Conservation (phyloP, 129 eudicot genomes). For the Lonicera japonica region DNA sequence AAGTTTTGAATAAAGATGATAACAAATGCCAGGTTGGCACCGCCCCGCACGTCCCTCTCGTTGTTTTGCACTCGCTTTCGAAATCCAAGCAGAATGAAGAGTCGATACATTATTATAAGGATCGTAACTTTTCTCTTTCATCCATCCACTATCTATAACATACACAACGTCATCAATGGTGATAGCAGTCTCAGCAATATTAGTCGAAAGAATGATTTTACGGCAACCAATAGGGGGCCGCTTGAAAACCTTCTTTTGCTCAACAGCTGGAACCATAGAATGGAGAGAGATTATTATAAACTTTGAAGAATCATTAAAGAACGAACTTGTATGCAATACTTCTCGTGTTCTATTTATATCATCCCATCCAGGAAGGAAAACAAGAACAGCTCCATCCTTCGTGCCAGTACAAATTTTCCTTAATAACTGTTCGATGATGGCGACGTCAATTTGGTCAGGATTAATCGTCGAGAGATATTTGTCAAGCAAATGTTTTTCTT, state of each 20-base stretch:
- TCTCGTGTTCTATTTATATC: constrained; percentile 85
- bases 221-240: constrained; percentile 79
- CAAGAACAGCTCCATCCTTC: constrained; percentile 74
- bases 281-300: constrained; percentile 68
- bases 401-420: constrained; percentile 71
- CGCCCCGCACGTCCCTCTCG: constrained; percentile 98
- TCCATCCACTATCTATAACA: constrained; percentile 87
- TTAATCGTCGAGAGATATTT: constrained; percentile 49
- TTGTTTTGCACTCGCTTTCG: constrained; percentile 96
- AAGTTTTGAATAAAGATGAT: constrained; percentile 81
- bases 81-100: constrained; percentile 85
- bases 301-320: constrained; percentile 58
- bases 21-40: constrained; percentile 91
- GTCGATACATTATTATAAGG: constrained; percentile 91
- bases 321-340: constrained; percentile 36
- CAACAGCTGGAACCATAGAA: constrained; percentile 77
- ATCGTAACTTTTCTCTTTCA: constrained; percentile 94
- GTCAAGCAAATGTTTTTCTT: constrained; percentile 61
- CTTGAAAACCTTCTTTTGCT: constrained; percentile 80
- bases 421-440: constrained; percentile 71
- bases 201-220: constrained; percentile 86
- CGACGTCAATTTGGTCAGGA: constrained; percentile 67
- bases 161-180: constrained; percentile 96
- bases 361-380: constrained; percentile 98
- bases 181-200: constrained; percentile 93